Evolutionary conservation across 169 alveolate species (phyloP).

Genomic region (Pseudocohnilembus persalinus): DNA sequence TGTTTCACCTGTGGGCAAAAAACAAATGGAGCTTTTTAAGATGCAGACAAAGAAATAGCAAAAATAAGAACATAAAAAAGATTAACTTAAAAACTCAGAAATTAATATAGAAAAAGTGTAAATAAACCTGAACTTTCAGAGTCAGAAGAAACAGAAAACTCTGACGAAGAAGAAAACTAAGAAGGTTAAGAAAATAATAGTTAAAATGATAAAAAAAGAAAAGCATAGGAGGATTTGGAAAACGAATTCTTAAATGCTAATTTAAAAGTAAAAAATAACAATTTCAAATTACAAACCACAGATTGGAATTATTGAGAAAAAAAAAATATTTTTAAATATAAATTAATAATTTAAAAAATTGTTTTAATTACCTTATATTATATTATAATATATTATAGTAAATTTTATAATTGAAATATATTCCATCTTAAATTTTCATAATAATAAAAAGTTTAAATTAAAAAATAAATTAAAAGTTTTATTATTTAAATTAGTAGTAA

Average conservation of each 20-base stretch:
- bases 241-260: background rate
- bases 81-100: background rate
- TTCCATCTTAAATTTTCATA: too few species aligned
- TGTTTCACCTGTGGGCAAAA: slow-evolving; percentile 86
- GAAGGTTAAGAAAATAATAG: slow-evolving; percentile 12
- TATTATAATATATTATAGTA: too few species aligned
- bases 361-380: too few species aligned
- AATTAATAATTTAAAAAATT: too few species aligned
- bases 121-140: slow-evolving; percentile 33
- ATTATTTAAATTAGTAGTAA: too few species aligned
- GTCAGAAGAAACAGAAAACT: slow-evolving; percentile 8
- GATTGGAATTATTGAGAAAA: too few species aligned
- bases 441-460: too few species aligned
- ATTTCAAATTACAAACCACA: too few species aligned
- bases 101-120: slow-evolving; percentile 8
- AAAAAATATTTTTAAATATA: too few species aligned
- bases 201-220: slow-evolving; percentile 12
- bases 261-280: too few species aligned
- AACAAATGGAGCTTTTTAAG: slow-evolving; percentile 89
- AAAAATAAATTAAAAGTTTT: too few species aligned
- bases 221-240: background rate
- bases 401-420: too few species aligned
- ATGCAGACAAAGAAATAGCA: slow-evolving; percentile 42
- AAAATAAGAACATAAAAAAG: background rate
- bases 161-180: background rate